Percentiles rank a stretch among this genome's conserved stretches.
Conservation (phyloP, 257 asterid genomes). For the Jacaranda copaia region DNA sequence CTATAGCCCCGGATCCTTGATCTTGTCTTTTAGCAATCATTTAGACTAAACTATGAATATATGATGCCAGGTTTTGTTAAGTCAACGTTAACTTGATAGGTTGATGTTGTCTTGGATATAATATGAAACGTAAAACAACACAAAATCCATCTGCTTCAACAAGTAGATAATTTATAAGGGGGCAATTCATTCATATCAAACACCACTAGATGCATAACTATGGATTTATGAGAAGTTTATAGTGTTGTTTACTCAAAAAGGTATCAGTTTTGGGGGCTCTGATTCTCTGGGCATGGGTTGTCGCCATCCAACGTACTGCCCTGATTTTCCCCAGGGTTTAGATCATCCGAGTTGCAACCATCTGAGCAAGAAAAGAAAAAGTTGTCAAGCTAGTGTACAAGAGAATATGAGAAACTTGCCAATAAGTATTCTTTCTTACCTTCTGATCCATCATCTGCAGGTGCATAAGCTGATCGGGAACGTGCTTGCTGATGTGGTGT, state of each 20-base stretch:
- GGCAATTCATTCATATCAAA: too few relatives aligned
- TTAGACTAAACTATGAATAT: too few relatives aligned
- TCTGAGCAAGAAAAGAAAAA: conserved; percentile 29
- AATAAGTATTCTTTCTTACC: conserved; percentile 40
- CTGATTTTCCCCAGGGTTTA: conserved; percentile 26
- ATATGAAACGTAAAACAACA: too few relatives aligned
- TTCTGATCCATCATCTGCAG: conserved; percentile 47
- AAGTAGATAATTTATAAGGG: too few relatives aligned
- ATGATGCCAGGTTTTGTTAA: too few relatives aligned
- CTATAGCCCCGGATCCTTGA: too few relatives aligned
- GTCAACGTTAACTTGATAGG: too few relatives aligned
- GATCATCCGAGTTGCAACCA: conserved; percentile 27
- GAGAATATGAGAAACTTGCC: neutral
- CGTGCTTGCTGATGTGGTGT: conserved; percentile 77
- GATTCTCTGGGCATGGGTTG: conserved; percentile 15
- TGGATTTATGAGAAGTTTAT: neutral
- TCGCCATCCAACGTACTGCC: conserved; percentile 21
- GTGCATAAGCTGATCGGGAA: conserved; percentile 64
- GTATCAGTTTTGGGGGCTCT: conserved; percentile 27
- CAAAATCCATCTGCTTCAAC: too few relatives aligned
- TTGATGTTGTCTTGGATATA: too few relatives aligned
- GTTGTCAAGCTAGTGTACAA: neutral
- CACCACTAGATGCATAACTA: neutral
- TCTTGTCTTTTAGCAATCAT: too few relatives aligned
- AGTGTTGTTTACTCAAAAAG: neutral